Evolutionary conservation across 2,329 filamentous ascomycete genomes (phyloP).

Genomic region (Pseudogymnoascus sp.): DNA sequence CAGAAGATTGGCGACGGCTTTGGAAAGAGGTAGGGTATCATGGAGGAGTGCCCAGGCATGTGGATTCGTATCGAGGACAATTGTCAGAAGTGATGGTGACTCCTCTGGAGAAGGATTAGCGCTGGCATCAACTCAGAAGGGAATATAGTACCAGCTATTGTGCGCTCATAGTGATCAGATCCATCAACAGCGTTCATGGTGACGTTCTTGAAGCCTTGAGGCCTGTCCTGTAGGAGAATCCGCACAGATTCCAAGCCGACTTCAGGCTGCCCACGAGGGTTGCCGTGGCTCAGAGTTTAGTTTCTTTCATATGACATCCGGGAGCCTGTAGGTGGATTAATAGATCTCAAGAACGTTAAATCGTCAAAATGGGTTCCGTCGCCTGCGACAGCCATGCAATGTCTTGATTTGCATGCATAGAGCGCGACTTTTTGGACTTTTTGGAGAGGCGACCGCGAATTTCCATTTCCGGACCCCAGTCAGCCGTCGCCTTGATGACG

Average conservation of each 20-base stretch:
- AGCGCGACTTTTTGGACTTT: not conserved
- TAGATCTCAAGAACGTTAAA: not conserved
- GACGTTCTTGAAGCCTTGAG: conserved; percentile 19
- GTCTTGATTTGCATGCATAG: not conserved
- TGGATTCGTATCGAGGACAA: conserved; percentile 94
- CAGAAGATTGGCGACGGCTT: conserved; percentile 79
- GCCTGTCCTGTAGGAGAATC: not conserved
- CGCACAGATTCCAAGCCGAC: not conserved
- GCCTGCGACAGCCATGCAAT: conserved; percentile 1
- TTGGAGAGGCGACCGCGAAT: conserved; percentile 6
- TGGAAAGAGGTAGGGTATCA: conserved; percentile 67
- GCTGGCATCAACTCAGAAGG: not conserved
- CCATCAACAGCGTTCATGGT: conserved; percentile 61
- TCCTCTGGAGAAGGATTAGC: conserved; percentile 34
- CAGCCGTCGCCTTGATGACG: conserved; percentile 6
- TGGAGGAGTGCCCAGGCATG: conserved; percentile 82
- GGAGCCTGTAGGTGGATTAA: not conserved
- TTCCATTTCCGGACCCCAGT: conserved; percentile 7
- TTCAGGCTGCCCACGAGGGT: not conserved
- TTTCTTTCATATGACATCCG: not conserved
- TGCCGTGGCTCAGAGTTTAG: not conserved
- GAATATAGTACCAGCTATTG: conserved; percentile 34
- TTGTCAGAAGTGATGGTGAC: conserved; percentile 74
- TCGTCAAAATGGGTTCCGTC: conserved; percentile 1
- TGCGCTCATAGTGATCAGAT: conserved; percentile 44